A percentile compares a stretch with the other conserved stretches of the same genome.
Conservation (phyloP, 2,329 filamentous ascomycete genomes). For the Penicillium decumbens region DNA sequence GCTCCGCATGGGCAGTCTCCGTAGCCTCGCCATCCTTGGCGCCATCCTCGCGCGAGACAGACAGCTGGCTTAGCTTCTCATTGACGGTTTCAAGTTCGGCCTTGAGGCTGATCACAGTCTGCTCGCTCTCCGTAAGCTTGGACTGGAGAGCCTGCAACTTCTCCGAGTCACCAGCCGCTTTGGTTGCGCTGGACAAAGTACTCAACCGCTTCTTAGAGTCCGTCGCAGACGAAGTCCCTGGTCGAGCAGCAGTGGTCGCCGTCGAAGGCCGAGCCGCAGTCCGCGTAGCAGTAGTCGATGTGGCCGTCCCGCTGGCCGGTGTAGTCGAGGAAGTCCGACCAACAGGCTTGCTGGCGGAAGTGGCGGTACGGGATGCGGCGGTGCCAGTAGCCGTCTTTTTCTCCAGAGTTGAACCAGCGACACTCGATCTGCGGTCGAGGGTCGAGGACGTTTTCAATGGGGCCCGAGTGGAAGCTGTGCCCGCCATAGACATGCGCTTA, state of each 20-base stretch:
- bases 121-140: conserved; percentile 37
- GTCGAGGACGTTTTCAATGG: conserved; percentile 34
- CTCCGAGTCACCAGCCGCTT: conserved; percentile 27
- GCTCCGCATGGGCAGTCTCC: conserved; percentile 29
- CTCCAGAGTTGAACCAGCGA: conserved; percentile 34
- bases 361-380: conserved; percentile 21
- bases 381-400: conserved; percentile 26
- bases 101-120: conserved; percentile 31
- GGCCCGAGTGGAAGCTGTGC: conserved; percentile 34
- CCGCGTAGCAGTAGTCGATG: conserved; percentile 25
- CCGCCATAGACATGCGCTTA: conserved; percentile 45
- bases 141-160: conserved; percentile 35
- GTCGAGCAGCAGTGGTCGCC: conserved; percentile 20
- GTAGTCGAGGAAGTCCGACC: conserved; percentile 24
- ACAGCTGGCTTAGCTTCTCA: conserved; percentile 33
- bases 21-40: conserved; percentile 20
- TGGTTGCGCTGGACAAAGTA: conserved; percentile 27
- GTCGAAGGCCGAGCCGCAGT: conserved; percentile 25
- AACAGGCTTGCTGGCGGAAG: conserved; percentile 23
- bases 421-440: conserved; percentile 37
- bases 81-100: conserved; percentile 34
- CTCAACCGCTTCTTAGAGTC: conserved; percentile 38
- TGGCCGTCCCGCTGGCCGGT: conserved; percentile 24
- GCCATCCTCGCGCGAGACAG: conserved; percentile 24
- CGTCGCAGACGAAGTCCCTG: conserved; percentile 21